Evolutionary conservation across 257 asterid species (phyloP).

Genomic region (Capsicum rhomboideum): DNA sequence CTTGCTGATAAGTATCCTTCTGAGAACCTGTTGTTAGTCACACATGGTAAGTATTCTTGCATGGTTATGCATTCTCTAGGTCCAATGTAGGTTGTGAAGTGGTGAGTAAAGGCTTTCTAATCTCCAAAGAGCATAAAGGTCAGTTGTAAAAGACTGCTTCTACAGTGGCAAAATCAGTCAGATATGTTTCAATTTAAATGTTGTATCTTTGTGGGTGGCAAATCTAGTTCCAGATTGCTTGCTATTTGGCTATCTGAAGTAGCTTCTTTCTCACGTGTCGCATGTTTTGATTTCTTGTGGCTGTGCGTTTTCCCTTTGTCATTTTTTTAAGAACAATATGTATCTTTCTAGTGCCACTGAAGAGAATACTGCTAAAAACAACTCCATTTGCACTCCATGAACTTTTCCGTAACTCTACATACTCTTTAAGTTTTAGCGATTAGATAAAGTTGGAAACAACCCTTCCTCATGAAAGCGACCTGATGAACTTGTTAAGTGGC

Average conservation of each 20-base stretch:
- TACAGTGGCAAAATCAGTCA: neutral
- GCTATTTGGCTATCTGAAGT: neutral
- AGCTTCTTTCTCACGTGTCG: neutral
- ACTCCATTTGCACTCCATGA: neutral
- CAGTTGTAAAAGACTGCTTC: neutral
- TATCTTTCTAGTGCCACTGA: neutral
- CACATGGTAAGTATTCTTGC: constrained; percentile 61
- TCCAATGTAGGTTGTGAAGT: neutral
- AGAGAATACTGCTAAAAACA: neutral
- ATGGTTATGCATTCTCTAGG: neutral
- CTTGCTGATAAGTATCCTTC: constrained; percentile 79
- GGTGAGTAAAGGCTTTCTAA: neutral
- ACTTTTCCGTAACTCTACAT: neutral
- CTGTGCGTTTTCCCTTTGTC: neutral
- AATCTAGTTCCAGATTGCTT: neutral
- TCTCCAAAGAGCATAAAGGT: neutral
- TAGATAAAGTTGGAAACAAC: neutral
- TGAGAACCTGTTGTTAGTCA: constrained; percentile 75
- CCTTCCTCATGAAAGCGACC: neutral
- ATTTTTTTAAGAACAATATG: neutral
- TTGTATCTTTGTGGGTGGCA: neutral
- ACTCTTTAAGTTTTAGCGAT: neutral
- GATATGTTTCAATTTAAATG: neutral
- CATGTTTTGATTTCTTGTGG: neutral
- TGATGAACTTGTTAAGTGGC: neutral